Conservation (phyloP, 352 stramenopile genomes). For the Peronospora destructor region DNA sequence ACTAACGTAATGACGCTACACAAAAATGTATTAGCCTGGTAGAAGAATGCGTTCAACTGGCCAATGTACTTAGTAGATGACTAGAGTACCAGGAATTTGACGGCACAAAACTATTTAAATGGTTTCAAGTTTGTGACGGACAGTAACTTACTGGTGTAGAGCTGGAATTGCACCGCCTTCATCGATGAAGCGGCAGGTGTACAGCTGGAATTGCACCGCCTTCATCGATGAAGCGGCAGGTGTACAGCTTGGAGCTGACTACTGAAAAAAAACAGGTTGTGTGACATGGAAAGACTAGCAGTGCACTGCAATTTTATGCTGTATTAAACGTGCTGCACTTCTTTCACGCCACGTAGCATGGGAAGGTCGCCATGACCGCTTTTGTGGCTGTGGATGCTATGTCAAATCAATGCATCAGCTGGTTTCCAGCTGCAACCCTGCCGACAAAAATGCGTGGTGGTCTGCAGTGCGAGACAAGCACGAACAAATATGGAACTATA, state of each 20-base stretch:
- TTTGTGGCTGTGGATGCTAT: slow-evolving; percentile 4
- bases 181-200: slow-evolving; percentile 7
- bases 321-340: not conserved
- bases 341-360: not conserved
- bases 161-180: slow-evolving; percentile 9
- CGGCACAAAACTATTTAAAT: not conserved
- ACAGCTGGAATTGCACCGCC: slow-evolving; percentile 1
- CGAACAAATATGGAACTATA: slow-evolving; percentile 9
- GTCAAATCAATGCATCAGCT: slow-evolving; percentile 8
- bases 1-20: slow-evolving; percentile 1
- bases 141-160: slow-evolving; percentile 4
- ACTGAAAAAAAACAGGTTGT: not conserved
- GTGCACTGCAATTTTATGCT: not conserved
- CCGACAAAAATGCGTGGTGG: not conserved
- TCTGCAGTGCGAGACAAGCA: not conserved
- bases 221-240: slow-evolving; percentile 12
- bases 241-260: not conserved
- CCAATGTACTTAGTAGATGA: too few relatives aligned
- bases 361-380: not conserved
- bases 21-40: slow-evolving; percentile 14
- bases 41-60: slow-evolving; percentile 1
- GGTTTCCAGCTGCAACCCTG: not conserved
- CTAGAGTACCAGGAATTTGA: not conserved
- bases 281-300: slow-evolving; percentile 13
- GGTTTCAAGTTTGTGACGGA: not conserved